Conservation (phyloP, 2,329 filamentous ascomycete genomes). For the Claviceps sp. region DNA sequence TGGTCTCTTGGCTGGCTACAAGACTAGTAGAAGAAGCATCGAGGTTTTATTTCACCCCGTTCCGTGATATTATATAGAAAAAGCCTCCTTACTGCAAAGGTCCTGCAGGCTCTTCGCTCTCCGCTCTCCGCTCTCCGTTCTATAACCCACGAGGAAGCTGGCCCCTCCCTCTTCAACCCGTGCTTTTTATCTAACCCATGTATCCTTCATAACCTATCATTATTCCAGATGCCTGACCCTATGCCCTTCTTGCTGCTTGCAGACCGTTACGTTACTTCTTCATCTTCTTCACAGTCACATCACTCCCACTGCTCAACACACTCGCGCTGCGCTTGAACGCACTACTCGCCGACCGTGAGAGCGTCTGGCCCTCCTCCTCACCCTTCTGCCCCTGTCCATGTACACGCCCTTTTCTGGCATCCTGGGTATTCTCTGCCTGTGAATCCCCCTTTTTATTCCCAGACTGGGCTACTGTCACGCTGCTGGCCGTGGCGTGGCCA, state of each 20-base stretch:
- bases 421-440: background rate
- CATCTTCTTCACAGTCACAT: constrained; percentile 45
- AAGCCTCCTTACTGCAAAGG: too few species aligned
- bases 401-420: background rate
- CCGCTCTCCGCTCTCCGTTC: background rate
- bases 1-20: too few species aligned
- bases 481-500: constrained; percentile 1
- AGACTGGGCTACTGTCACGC: background rate
- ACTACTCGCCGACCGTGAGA: constrained; percentile 23
- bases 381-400: background rate
- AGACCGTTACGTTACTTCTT: constrained; percentile 28
- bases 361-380: constrained; percentile 15
- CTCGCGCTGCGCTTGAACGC: constrained; percentile 70
- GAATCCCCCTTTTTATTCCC: constrained; percentile 8
- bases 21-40: too few species aligned
- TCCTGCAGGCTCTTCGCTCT: too few species aligned
- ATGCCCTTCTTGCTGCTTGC: too few species aligned
- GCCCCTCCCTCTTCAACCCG: background rate
- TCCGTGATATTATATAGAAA: too few species aligned
- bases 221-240: too few species aligned
- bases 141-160: background rate
- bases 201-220: too few species aligned
- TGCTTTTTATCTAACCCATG: background rate
- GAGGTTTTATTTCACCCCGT: too few species aligned
- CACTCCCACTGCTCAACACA: constrained; percentile 58